Conservation (phyloP, 1,139 yeast species). For the Yamadazyma siamensis region DNA sequence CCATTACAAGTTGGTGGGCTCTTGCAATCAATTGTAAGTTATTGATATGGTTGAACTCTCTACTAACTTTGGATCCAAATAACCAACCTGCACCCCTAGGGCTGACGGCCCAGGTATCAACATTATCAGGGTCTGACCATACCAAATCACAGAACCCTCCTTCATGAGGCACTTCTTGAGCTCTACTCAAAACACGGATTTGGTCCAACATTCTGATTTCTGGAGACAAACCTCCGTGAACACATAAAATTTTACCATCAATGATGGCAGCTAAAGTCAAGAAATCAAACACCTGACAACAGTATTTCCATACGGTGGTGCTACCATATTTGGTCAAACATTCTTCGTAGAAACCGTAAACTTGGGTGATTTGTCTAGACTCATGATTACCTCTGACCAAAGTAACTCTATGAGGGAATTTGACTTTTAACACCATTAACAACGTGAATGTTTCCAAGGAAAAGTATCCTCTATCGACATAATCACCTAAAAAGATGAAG, state of each 20-base stretch:
- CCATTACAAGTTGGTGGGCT: conserved; percentile 98
- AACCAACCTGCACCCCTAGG: conserved; percentile 99
- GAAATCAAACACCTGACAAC: conserved; percentile 95
- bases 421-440: conserved; percentile 85
- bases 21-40: conserved; percentile 85
- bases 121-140: conserved; percentile 98
- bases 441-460: conserved; percentile 89
- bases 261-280: conserved; percentile 90
- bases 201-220: conserved; percentile 96
- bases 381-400: conserved; percentile 94
- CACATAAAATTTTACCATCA: conserved; percentile 90
- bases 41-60: conserved; percentile 92
- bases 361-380: conserved; percentile 92
- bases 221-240: conserved; percentile 97
- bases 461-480: conserved; percentile 95
- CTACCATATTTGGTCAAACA: conserved; percentile 90
- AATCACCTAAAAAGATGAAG: conserved; percentile 87
- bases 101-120: conserved; percentile 97
- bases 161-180: conserved; percentile 99
- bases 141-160: conserved; percentile 97
- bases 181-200: conserved; percentile 88
- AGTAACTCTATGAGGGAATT: conserved; percentile 82
- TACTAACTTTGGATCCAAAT: conserved; percentile 87
- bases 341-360: conserved; percentile 89
- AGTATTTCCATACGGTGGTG: conserved; percentile 96